phyloP scores from a whole-genome alignment of 306 rosid species.

The Vigna unguiculata region DNA sequence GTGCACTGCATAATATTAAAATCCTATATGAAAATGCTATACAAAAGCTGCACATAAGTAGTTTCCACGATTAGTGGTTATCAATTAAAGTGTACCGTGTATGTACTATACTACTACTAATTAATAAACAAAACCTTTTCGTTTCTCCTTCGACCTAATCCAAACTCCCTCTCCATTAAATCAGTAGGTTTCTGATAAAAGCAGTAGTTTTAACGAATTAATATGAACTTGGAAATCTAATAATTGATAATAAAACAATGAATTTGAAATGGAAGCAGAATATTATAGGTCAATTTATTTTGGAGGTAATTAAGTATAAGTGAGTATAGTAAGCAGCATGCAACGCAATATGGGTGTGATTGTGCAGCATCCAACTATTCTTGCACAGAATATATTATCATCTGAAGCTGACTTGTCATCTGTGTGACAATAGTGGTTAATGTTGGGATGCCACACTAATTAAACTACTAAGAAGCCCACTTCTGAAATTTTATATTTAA shows the following conservation, averaged over 20 bases:
- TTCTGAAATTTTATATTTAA: slow-evolving; percentile 17
- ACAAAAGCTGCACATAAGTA: slow-evolving; percentile 11
- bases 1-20: slow-evolving; percentile 16
- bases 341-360: slow-evolving; percentile 26
- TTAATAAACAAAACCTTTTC: not conserved
- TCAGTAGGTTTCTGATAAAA: too few relatives aligned
- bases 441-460: not conserved
- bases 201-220: too few relatives aligned
- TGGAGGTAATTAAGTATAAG: not conserved
- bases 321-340: not conserved
- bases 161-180: slow-evolving; percentile 1
- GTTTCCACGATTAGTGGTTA: slow-evolving; percentile 43
- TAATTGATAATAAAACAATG: too few relatives aligned
- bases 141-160: too few relatives aligned
- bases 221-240: too few relatives aligned
- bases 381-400: slow-evolving; percentile 21
- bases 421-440: slow-evolving; percentile 10
- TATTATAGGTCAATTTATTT: too few relatives aligned
- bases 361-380: slow-evolving; percentile 27
- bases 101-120: not conserved
- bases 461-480: slow-evolving; percentile 36
- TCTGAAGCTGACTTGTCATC: slow-evolving; percentile 22
- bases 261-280: too few relatives aligned
- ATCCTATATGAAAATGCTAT: not conserved
- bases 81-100: slow-evolving; percentile 24